phyloP scores from a whole-genome alignment of 164 flowering plant genomes.

The Chloranthus sessilifolius region DNA sequence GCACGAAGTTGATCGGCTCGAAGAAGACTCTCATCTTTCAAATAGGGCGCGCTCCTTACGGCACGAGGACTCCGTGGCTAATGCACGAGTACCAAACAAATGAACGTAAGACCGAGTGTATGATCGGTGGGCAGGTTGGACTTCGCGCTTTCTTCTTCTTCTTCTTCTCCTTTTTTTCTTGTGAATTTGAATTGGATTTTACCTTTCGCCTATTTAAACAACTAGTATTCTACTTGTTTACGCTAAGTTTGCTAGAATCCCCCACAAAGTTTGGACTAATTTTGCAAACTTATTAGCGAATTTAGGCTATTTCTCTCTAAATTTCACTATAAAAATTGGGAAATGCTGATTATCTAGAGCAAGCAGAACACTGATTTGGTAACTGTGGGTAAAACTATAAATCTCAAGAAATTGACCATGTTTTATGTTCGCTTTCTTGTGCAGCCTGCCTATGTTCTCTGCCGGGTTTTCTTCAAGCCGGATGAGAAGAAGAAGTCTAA shows the following conservation, averaged over 20 bases:
- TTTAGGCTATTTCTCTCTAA: too few species aligned
- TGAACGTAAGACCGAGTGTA: constrained; percentile 10
- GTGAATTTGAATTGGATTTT: too few species aligned
- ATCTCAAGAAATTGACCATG: too few species aligned
- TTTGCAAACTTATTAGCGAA: too few species aligned
- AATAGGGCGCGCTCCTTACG: neutral
- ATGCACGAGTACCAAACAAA: constrained; percentile 6
- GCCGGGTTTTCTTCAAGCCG: constrained; percentile 62
- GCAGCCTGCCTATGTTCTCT: constrained; percentile 65
- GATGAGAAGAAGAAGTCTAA: constrained; percentile 43
- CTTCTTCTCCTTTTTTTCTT: neutral
- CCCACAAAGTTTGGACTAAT: too few species aligned
- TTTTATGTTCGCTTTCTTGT: constrained; percentile 9
- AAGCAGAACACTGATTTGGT: too few species aligned
- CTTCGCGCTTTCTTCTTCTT: neutral
- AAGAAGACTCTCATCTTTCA: constrained; percentile 7
- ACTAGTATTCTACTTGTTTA: too few species aligned
- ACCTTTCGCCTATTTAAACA: too few species aligned
- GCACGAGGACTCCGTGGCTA: constrained; percentile 1
- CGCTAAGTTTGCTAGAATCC: neutral
- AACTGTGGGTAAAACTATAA: too few species aligned
- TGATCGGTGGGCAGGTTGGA: constrained; percentile 3
- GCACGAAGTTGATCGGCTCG: neutral
- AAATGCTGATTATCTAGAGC: too few species aligned
- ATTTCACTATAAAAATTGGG: too few species aligned